These are phyloP conservation scores for Phialemonium atrogriseum DNA, from an alignment of 2,329 filamentous ascomycete species.

Conservation along the genomic window DNA sequence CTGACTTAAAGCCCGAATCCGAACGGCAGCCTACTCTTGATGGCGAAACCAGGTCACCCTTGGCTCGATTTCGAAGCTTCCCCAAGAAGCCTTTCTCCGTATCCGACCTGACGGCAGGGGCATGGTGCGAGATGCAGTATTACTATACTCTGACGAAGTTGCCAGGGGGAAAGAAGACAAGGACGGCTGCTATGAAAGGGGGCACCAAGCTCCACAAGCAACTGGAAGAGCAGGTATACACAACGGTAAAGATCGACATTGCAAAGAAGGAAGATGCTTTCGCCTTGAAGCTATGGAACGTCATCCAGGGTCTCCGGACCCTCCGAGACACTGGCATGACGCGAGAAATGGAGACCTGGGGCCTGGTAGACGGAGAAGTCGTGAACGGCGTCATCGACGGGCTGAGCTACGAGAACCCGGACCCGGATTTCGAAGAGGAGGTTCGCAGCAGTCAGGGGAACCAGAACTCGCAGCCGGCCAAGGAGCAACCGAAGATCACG, in stretches of 20 bases:
- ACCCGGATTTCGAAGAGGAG: conserved; percentile 58
- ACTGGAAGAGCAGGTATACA: conserved; percentile 80
- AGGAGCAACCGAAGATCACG: conserved; percentile 28
- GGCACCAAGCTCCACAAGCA: conserved; percentile 73
- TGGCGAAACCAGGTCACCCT: conserved; percentile 40
- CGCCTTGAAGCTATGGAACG: conserved; percentile 80
- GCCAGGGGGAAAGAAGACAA: conserved; percentile 62
- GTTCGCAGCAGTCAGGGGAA: conserved; percentile 31
- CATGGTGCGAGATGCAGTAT: conserved; percentile 95
- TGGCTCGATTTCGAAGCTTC: conserved; percentile 70
- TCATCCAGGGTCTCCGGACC: conserved; percentile 75
- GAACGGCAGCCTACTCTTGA: conserved; percentile 11
- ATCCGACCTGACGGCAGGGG: conserved; percentile 77
- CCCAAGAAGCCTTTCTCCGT: conserved; percentile 78
- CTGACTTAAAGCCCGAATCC: conserved; percentile 14
- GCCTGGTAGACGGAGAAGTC: conserved; percentile 69
- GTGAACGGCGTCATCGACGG: conserved; percentile 89
- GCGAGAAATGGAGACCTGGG: conserved; percentile 78
- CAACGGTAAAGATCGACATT: conserved; percentile 63
- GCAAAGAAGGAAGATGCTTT: conserved; percentile 72
- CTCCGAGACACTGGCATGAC: conserved; percentile 64
- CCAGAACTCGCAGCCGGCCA: conserved; percentile 15
- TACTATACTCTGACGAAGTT: conserved; percentile 74
- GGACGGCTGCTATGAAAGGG: conserved; percentile 74
- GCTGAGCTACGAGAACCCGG: conserved; percentile 68